Base-by-base conservation (phyloP, 441 rosid genomes). In the Gossypium schwendimanii region DNA sequence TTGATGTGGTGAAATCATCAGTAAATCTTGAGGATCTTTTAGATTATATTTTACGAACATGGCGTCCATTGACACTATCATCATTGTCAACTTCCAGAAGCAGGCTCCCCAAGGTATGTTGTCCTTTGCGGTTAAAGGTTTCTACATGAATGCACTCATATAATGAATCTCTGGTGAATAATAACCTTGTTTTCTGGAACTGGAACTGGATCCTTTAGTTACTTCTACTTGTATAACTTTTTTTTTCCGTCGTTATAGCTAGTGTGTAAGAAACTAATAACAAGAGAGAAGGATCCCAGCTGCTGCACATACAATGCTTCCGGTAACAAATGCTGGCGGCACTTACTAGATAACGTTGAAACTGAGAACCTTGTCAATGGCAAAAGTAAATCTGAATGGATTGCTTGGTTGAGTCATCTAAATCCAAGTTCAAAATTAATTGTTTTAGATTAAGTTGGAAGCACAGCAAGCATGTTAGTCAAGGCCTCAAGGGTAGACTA, bases 251-350 rank as follows among this genome's bases (percentile, higher is more conserved):
- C 28, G 44, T 11, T 64, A 36, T 75, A 71, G 81, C 45, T 62
- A 45, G 58, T 70, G 21, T 14, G 14, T 15, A 33, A 69, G 72
- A 70, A 59, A 71, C 53, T 78, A 50, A 62, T 33, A 62, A 52
- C 61, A 12, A 53, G 63, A 66, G 71, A 62, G 21, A 47, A 63
- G 66, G 61, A 63, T 12, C 71, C 60, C 2, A 47, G 66, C 67
- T 82, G 83, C 77, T 80, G 83, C 73, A 59, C 33, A 55, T 75
- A 75, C 45, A 74, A 75, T 23, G 6, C 24, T 23, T 2, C 23
- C 5, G 45, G 36, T 61, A 80, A 77, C 69, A 70, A 80, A 78
- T 80, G 83, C 62, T 82, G 81, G 85, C 71, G 71, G 63, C 80
- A 76, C 70, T 80, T 76, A 70, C 74, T 83, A 69, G 71, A 15